A percentile compares a stretch with the other conserved stretches of the same genome.
phyloP scores from a whole-genome alignment of 1,139 yeast genomes.

The Chernovozyma sophiae-reginae region DNA sequence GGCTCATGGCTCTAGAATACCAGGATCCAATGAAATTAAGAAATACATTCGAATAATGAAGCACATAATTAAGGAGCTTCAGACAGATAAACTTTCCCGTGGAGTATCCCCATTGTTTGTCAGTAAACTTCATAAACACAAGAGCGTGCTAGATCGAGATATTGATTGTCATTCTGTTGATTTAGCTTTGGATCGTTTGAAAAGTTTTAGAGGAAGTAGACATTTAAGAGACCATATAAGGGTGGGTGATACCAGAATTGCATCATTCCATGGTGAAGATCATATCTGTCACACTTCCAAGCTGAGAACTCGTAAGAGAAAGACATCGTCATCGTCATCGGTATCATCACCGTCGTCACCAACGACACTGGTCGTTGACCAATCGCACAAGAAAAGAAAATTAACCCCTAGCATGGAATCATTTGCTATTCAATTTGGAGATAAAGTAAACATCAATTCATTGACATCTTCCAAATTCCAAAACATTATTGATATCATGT shows the following conservation, averaged over 20 bases:
- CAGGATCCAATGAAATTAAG: constrained; percentile 4
- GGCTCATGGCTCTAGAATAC: constrained; percentile 1
- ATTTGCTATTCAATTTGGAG: constrained; percentile 1
- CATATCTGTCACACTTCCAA: too few species aligned
- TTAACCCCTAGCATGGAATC: neutral
- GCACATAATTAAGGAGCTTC: constrained; percentile 1
- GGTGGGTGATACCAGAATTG: neutral
- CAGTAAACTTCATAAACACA: constrained; percentile 2
- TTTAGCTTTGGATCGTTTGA: constrained; percentile 2
- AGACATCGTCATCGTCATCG: too few species aligned
- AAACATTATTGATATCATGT: constrained; percentile 12
- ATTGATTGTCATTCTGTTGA: constrained; percentile 1
- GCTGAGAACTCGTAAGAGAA: neutral
- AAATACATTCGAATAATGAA: constrained; percentile 2
- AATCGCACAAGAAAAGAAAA: neutral
- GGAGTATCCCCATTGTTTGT: constrained; percentile 4
- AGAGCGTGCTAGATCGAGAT: neutral
- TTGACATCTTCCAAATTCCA: neutral
- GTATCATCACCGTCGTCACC: neutral
- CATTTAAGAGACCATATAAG: neutral
- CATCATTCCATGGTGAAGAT: too few species aligned
- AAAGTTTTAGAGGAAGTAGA: neutral
- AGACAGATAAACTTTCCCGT: constrained; percentile 1
- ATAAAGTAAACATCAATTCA: neutral
- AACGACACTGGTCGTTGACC: neutral